These are phyloP conservation scores for Rhizopus delemar DNA, from an alignment of 371 early-diverging fungal species.

Conservation along the genomic window DNA sequence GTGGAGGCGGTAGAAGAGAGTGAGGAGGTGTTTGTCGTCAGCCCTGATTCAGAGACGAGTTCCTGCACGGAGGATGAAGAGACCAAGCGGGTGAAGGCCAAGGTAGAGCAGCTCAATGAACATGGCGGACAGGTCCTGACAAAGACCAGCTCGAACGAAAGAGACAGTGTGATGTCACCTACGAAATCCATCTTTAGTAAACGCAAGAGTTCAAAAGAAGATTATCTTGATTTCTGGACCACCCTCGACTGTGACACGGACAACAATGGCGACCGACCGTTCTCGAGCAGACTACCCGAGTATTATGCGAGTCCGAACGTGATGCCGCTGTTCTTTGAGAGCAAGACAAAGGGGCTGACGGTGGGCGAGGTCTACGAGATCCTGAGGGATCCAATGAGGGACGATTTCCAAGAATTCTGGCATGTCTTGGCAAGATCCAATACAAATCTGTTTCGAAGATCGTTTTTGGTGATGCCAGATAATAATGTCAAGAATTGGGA, in stretches of 20 bases:
- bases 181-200: slow-evolving; percentile 19
- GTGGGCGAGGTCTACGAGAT: slow-evolving; percentile 18
- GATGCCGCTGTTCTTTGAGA: not conserved
- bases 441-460: slow-evolving; percentile 55
- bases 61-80: not conserved
- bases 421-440: slow-evolving; percentile 54
- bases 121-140: not conserved
- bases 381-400: slow-evolving; percentile 56
- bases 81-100: not conserved
- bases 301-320: slow-evolving; percentile 15
- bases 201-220: slow-evolving; percentile 23
- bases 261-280: slow-evolving; percentile 18
- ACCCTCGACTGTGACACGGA: slow-evolving; percentile 27
- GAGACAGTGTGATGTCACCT: slow-evolving; percentile 1
- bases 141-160: not conserved
- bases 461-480: slow-evolving; percentile 73
- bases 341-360: not conserved
- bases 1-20: not conserved
- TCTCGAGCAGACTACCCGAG: not conserved
- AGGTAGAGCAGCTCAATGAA: not conserved
- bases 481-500: slow-evolving; percentile 67
- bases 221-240: slow-evolving; percentile 30
- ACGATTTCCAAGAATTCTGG: slow-evolving; percentile 56
- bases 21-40: not conserved
- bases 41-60: not conserved